phyloP scores from a whole-genome alignment of 805 yeast species.

The Candida ortonii region DNA sequence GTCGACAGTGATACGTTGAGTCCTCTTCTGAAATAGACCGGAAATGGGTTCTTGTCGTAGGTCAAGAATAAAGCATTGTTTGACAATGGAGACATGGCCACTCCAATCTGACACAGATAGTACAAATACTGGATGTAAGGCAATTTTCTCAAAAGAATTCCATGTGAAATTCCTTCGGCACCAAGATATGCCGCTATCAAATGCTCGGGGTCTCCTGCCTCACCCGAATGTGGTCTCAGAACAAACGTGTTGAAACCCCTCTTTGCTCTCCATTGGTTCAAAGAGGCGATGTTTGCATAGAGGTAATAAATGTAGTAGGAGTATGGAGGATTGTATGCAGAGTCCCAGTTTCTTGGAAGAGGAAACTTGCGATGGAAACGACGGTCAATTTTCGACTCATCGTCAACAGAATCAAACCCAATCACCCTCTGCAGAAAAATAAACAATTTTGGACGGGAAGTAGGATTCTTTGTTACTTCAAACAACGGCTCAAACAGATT shows the following conservation, averaged over 20 bases:
- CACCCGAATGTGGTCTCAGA: slow-evolving; percentile 98
- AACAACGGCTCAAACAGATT: slow-evolving; percentile 86
- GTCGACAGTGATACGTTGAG: slow-evolving; percentile 92
- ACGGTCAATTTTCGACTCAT: slow-evolving; percentile 89
- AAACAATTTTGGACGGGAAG: slow-evolving; percentile 84
- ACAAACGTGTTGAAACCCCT: slow-evolving; percentile 85
- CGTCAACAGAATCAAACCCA: slow-evolving; percentile 98
- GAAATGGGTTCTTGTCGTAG: slow-evolving; percentile 96
- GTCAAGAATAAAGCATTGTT: slow-evolving; percentile 94
- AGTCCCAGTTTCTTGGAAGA: slow-evolving; percentile 79
- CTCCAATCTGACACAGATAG: slow-evolving; percentile 91
- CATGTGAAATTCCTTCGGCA: slow-evolving; percentile 93
- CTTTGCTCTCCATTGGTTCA: slow-evolving; percentile 77
- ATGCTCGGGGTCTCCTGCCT: slow-evolving; percentile 99
- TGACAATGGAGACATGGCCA: slow-evolving; percentile 98
- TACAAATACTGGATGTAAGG: slow-evolving; percentile 93
- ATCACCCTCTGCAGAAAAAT: slow-evolving; percentile 89
- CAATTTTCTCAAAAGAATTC: slow-evolving; percentile 86
- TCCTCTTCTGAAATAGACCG: slow-evolving; percentile 86
- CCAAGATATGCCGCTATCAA: slow-evolving; percentile 84
- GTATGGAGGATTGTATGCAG: slow-evolving; percentile 88
- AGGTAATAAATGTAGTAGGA: slow-evolving; percentile 90
- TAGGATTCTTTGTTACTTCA: slow-evolving; percentile 84
- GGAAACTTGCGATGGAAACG: slow-evolving; percentile 82
- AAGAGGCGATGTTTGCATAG: slow-evolving; percentile 79